These are phyloP conservation scores for Luffa aegyptiaca DNA, from an alignment of 306 rosid genomes.

Conservation along the genomic window DNA sequence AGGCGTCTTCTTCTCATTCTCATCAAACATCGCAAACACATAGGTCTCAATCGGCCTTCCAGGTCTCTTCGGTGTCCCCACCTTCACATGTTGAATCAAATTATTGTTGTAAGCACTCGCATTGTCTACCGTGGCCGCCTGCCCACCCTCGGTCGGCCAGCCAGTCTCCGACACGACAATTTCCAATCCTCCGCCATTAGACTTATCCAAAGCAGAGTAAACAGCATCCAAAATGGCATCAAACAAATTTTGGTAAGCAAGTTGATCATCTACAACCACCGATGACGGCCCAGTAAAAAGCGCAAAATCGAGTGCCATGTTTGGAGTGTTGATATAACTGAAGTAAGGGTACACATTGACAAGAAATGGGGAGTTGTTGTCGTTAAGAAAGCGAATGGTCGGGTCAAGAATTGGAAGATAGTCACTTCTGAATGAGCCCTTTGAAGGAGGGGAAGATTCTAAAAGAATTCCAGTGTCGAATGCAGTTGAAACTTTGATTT, in stretches of 20 bases:
- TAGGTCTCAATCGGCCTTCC: neutral
- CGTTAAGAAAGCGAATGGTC: neutral
- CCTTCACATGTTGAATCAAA: neutral
- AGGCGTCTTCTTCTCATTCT: conserved; percentile 14
- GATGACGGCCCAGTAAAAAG: neutral
- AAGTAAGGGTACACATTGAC: neutral
- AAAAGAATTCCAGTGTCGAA: conserved; percentile 9
- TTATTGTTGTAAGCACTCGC: neutral
- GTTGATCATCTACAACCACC: neutral
- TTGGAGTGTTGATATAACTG: neutral
- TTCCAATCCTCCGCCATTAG: conserved; percentile 15
- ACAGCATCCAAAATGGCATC: conserved; percentile 27
- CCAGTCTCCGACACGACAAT: conserved; percentile 36
- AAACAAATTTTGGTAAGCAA: neutral
- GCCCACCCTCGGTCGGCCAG: conserved; percentile 16
- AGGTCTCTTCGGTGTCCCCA: neutral
- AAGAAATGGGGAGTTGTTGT: neutral
- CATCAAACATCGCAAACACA: neutral
- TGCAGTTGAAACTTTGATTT: conserved; percentile 25
- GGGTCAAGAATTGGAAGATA: conserved; percentile 8
- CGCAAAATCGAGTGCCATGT: neutral
- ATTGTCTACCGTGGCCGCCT: neutral
- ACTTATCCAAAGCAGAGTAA: conserved; percentile 22
- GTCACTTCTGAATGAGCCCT: conserved; percentile 3
- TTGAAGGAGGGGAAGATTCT: conserved; percentile 18